Percentiles rank a stretch among this genome's conserved stretches.
Evolutionary conservation across 2,329 filamentous ascomycete species (phyloP).

Genomic region (Scedosporium minutisporum): DNA sequence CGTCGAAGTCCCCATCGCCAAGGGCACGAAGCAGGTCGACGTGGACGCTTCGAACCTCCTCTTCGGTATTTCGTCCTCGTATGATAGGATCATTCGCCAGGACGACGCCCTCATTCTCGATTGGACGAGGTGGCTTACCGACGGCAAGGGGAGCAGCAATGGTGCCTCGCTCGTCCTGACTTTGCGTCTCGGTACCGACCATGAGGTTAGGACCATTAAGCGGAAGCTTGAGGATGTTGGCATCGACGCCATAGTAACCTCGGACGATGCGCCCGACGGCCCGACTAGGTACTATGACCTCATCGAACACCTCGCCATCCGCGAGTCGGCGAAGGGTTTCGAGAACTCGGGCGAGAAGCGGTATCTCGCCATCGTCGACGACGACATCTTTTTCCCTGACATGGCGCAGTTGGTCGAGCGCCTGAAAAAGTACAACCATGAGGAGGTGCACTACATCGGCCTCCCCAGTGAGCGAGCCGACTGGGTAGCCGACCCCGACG

Average conservation of each 20-base stretch:
- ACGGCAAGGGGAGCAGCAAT: conserved; percentile 28
- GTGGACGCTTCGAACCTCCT: conserved; percentile 27
- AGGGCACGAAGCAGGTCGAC: conserved; percentile 19
- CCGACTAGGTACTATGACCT: conserved; percentile 28
- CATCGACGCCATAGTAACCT: conserved; percentile 28
- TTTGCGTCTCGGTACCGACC: conserved; percentile 26
- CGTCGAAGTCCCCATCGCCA: conserved; percentile 23
- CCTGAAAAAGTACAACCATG: conserved; percentile 24
- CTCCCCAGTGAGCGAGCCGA: conserved; percentile 33
- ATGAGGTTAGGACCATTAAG: conserved; percentile 22
- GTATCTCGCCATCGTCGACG: conserved; percentile 35
- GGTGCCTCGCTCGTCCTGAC: conserved; percentile 32
- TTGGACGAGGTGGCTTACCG: conserved; percentile 37
- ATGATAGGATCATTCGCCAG: conserved; percentile 25
- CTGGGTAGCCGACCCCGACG: conserved; percentile 28
- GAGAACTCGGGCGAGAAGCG: conserved; percentile 19
- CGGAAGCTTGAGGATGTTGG: conserved; percentile 22
- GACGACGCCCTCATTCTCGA: conserved; percentile 29
- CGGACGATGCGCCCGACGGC: conserved; percentile 20
- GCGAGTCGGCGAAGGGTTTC: conserved; percentile 21
- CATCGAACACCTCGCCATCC: conserved; percentile 21
- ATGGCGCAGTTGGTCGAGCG: conserved; percentile 26
- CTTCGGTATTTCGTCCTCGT: conserved; percentile 24
- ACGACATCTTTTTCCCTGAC: conserved; percentile 36
- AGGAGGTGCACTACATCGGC: conserved; percentile 28